These are phyloP conservation scores for Luvunga scandens DNA, from an alignment of 345 rosid species.

Conservation along the genomic window DNA sequence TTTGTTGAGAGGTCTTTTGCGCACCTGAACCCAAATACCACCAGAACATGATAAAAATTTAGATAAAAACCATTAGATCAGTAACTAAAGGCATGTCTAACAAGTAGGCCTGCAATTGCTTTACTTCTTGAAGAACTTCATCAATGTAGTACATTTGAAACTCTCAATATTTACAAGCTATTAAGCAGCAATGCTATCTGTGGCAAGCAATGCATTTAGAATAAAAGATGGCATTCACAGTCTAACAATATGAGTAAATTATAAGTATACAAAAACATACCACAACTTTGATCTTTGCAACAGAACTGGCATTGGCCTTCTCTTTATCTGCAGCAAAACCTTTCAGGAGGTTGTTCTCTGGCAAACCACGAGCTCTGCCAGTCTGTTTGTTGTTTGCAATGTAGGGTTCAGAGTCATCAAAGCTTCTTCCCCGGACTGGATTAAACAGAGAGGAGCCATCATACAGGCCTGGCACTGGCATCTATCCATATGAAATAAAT, in stretches of 20 bases:
- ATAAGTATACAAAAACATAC: conserved; percentile 40
- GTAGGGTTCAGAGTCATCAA: conserved; percentile 77
- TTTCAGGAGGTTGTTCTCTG: conserved; percentile 64
- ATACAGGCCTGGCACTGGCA: conserved; percentile 55
- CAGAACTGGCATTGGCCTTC: conserved; percentile 68
- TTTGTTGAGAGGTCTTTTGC: conserved; percentile 95
- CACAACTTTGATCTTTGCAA: conserved; percentile 99
- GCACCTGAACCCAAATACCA: conserved; percentile 56
- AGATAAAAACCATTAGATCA: neutral
- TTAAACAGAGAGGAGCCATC: conserved; percentile 63
- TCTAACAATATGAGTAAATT: neutral
- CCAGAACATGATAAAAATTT: conserved; percentile 1
- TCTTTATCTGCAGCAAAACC: conserved; percentile 84
- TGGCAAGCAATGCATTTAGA: neutral
- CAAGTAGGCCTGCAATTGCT: conserved; percentile 1
- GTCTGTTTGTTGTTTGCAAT: conserved; percentile 54
- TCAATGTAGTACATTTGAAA: neutral
- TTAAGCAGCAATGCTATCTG: neutral
- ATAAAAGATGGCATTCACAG: neutral
- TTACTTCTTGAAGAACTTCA: conserved; percentile 13
- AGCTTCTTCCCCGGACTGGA: conserved; percentile 71
- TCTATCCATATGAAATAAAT: conserved; percentile 35
- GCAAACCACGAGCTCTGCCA: conserved; percentile 58
- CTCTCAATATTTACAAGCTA: conserved; percentile 2
- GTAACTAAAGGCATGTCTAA: neutral